Conservation (phyloP, 208 protist genomes). For the Crithidia expoeki region DNA sequence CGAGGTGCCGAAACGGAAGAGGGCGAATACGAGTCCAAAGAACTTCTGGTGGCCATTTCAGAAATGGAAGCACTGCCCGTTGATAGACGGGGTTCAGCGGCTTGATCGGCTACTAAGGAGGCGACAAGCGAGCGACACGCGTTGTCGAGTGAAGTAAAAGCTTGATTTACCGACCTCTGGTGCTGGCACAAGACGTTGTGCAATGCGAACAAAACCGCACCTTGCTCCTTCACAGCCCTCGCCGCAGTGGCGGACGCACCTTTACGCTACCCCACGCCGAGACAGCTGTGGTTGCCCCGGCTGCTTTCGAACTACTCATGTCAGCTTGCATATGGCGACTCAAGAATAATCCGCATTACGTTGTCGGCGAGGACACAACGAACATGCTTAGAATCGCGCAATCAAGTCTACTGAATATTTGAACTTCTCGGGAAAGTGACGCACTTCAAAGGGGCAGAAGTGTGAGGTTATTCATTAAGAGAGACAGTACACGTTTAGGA, state of each 20-base stretch:
- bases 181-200: conserved; percentile 26
- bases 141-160: conserved; percentile 23
- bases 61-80: neutral
- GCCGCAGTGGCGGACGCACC: too few species aligned
- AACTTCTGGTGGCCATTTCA: too few species aligned
- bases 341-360: too few species aligned
- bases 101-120: neutral
- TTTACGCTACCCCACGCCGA: neutral
- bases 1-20: neutral
- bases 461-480: too few species aligned
- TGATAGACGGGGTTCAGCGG: neutral
- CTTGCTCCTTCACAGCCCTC: neutral
- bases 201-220: conserved; percentile 10
- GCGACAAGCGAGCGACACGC: conserved; percentile 24
- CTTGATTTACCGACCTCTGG: conserved; percentile 20
- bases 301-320: too few species aligned
- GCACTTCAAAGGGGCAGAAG: too few species aligned
- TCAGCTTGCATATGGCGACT: too few species aligned
- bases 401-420: too few species aligned
- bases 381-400: too few species aligned
- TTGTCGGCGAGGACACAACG: too few species aligned
- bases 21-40: neutral
- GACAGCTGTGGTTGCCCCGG: neutral
- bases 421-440: too few species aligned
- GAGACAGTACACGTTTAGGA: too few species aligned